A percentile compares a stretch with the other conserved stretches of the same genome.
These are phyloP conservation scores for Thielaviopsis ethacetica DNA, from an alignment of 2,329 filamentous ascomycete species.

Conservation along the genomic window DNA sequence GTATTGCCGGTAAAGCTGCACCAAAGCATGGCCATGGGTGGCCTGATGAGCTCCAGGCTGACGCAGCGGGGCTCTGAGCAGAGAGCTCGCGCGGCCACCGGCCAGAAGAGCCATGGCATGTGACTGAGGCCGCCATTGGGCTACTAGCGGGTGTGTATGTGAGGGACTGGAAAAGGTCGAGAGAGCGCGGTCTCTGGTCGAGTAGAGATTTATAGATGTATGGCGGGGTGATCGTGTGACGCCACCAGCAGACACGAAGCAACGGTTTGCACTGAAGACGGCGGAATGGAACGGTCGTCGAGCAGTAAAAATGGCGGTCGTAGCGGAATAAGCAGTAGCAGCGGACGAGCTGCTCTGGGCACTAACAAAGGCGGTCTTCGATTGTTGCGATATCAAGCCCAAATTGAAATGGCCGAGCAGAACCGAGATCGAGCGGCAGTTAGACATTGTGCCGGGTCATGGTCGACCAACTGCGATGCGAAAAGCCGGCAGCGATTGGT, in stretches of 20 bases:
- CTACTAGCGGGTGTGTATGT: neutral
- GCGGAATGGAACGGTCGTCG: neutral
- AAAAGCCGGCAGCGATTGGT: slow-evolving; percentile 11
- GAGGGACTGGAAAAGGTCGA: neutral
- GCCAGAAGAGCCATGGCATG: neutral
- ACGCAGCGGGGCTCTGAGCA: neutral
- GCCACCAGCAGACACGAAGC: neutral
- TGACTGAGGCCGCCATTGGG: neutral
- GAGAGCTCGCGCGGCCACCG: neutral
- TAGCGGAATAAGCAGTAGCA: neutral
- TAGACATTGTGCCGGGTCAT: slow-evolving; percentile 28
- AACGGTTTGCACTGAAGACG: neutral
- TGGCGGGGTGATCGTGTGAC: slow-evolving; percentile 1
- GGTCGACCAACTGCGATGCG: slow-evolving; percentile 14
- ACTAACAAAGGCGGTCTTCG: neutral
- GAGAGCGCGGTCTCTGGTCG: neutral
- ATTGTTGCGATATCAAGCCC: neutral
- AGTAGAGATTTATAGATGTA: neutral
- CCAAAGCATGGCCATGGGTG: neutral
- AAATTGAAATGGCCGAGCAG: neutral
- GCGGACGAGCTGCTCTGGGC: neutral
- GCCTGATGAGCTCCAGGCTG: neutral
- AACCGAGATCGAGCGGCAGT: slow-evolving; percentile 16
- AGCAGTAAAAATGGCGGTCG: neutral
- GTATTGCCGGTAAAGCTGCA: neutral